These are phyloP conservation scores for Arthroderma uncinatum DNA, from an alignment of 2,329 filamentous ascomycete species.

Conservation along the genomic window DNA sequence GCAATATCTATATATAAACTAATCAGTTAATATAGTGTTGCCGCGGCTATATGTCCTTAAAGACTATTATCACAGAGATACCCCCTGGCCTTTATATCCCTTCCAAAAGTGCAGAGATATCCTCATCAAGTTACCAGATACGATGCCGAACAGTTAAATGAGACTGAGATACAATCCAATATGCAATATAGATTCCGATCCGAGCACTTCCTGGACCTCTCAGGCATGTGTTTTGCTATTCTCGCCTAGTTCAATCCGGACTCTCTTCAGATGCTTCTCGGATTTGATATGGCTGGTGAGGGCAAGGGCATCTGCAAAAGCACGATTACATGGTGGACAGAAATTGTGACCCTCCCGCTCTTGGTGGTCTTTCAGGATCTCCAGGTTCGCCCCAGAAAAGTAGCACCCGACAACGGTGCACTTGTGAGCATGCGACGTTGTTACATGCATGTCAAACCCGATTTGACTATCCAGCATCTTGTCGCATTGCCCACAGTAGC, in stretches of 20 bases:
- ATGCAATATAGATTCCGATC: background rate
- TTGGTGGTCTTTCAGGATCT: conserved; percentile 8
- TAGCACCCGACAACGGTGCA: conserved; percentile 6
- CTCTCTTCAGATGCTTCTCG: conserved; percentile 2
- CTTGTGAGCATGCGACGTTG: background rate
- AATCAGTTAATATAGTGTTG: no score
- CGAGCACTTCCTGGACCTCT: background rate
- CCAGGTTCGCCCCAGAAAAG: background rate
- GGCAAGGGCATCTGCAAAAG: conserved; percentile 8
- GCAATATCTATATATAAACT: no score
- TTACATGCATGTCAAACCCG: background rate
- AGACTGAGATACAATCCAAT: background rate
- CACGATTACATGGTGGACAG: conserved; percentile 12
- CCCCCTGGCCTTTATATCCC: no score
- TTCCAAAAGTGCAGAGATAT: no score
- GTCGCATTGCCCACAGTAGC: conserved; percentile 1
- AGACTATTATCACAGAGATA: no score
- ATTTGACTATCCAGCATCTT: background rate
- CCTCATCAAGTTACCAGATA: no score
- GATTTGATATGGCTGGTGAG: conserved; percentile 8
- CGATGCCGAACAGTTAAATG: background rate
- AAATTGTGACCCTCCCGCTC: conserved; percentile 10
- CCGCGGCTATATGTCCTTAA: no score
- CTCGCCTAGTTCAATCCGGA: background rate
- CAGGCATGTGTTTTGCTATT: background rate